Evolutionary conservation across 106 monocot genomes (phyloP).

Genomic region (Ottelia alismoides): DNA sequence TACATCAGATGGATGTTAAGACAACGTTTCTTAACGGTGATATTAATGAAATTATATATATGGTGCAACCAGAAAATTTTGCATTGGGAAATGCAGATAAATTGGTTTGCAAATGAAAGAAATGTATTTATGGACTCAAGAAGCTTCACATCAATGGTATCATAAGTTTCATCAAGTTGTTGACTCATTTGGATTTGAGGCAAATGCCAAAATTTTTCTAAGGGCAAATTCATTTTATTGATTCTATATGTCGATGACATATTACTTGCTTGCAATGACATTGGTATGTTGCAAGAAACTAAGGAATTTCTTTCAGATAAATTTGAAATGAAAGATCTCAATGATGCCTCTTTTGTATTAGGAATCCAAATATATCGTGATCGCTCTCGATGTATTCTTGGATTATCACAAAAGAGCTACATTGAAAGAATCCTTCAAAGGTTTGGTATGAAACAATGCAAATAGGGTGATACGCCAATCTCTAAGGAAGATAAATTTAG

Average conservation of each 20-base stretch:
- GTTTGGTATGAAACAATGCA: not conserved
- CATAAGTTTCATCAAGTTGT: conserved; percentile 1
- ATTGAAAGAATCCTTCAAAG: too few species aligned
- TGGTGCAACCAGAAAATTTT: conserved; percentile 7
- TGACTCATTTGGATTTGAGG: conserved; percentile 5
- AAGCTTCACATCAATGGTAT: not conserved
- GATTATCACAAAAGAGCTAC: too few species aligned
- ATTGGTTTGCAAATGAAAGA: not conserved
- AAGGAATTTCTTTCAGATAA: conserved; percentile 4
- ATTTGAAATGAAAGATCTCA: conserved; percentile 2
- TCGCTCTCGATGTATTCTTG: too few species aligned
- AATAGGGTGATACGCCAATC: not conserved
- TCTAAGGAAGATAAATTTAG: too few species aligned
- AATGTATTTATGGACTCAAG: not conserved
- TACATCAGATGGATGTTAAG: too few species aligned
- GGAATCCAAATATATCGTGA: too few species aligned
- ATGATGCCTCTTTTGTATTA: conserved; percentile 2
- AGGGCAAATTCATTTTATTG: conserved; percentile 2
- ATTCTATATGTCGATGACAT: conserved; percentile 9
- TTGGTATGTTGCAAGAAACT: conserved; percentile 2
- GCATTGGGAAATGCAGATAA: not conserved
- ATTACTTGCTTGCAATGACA: not conserved
- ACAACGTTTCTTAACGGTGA: not conserved
- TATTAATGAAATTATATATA: conserved; percentile 1
- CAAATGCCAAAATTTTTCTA: not conserved